These are phyloP conservation scores for Pseudogymnoascus sp. DNA, from an alignment of 2,329 filamentous ascomycete genomes.

Conservation along the genomic window DNA sequence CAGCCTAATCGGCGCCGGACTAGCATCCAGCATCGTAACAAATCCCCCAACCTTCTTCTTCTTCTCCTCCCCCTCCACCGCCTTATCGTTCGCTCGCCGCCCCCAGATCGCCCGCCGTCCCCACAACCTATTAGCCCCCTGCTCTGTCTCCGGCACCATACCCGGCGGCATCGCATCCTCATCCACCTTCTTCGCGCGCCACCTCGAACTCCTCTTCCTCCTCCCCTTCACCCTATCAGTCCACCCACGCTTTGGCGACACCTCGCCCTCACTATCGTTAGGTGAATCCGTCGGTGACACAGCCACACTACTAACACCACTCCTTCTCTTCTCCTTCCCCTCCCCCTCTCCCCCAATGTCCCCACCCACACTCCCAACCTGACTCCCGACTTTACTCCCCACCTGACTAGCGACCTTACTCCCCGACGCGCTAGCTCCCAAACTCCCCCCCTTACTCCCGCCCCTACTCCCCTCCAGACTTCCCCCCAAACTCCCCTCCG, in stretches of 20 bases:
- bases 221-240: neutral
- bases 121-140: neutral
- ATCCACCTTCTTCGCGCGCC: neutral
- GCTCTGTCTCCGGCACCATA: neutral
- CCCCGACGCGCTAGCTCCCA: neutral
- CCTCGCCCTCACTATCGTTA: neutral
- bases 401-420: neutral
- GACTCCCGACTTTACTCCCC: neutral
- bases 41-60: neutral
- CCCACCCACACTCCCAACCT: neutral
- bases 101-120: neutral
- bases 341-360: neutral
- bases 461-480: neutral
- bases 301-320: neutral
- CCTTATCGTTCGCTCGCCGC: neutral
- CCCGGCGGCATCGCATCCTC: neutral
- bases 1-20: neutral
- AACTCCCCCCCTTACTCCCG: neutral
- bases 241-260: neutral
- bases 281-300: neutral
- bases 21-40: neutral
- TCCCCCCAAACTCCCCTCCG: neutral
- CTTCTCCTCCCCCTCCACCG: neutral
- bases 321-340: neutral
- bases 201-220: neutral